A percentile compares a stretch with the other conserved stretches of the same genome.
Evolutionary conservation across 139 green algal species (phyloP).

Genomic region (Chlorella sorokiniana): DNA sequence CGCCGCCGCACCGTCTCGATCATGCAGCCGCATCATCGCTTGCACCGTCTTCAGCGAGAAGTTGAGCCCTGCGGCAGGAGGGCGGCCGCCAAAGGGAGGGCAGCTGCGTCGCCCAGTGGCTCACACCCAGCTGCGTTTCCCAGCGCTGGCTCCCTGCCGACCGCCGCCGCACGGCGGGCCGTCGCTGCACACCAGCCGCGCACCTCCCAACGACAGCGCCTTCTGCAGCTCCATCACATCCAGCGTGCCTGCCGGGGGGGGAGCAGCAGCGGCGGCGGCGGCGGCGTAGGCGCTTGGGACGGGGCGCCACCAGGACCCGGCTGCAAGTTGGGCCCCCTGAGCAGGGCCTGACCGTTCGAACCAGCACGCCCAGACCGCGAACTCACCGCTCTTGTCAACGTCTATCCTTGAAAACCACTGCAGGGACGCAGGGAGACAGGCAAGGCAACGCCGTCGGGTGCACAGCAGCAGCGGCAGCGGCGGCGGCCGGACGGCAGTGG

Average conservation of each 20-base stretch:
- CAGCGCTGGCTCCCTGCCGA: too few species aligned
- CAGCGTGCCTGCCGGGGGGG: slow-evolving; percentile 8
- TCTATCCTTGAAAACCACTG: slow-evolving; percentile 20
- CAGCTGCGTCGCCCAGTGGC: too few species aligned
- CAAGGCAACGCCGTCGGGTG: background rate
- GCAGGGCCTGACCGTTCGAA: too few species aligned
- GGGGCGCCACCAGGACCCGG: too few species aligned
- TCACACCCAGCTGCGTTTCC: too few species aligned
- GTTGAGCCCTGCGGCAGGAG: too few species aligned
- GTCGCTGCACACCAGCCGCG: too few species aligned
- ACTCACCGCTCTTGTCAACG: background rate
- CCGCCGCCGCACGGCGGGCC: too few species aligned
- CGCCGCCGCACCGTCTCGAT: background rate
- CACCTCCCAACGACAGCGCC: slow-evolving; percentile 28
- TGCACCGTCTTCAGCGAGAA: slow-evolving; percentile 34
- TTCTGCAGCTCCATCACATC: slow-evolving; percentile 37
- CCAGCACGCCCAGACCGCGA: background rate
- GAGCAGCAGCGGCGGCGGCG: too few species aligned
- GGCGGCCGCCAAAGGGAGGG: too few species aligned
- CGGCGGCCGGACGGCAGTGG: background rate
- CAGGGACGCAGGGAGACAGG: background rate
- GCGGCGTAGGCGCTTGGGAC: too few species aligned
- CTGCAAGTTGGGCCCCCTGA: too few species aligned
- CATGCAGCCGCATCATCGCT: slow-evolving; percentile 32
- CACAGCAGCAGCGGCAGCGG: background rate